Base-by-base conservation (phyloP, 1,284 basidiomycete species). In the Marasmius fiardii region DNA sequence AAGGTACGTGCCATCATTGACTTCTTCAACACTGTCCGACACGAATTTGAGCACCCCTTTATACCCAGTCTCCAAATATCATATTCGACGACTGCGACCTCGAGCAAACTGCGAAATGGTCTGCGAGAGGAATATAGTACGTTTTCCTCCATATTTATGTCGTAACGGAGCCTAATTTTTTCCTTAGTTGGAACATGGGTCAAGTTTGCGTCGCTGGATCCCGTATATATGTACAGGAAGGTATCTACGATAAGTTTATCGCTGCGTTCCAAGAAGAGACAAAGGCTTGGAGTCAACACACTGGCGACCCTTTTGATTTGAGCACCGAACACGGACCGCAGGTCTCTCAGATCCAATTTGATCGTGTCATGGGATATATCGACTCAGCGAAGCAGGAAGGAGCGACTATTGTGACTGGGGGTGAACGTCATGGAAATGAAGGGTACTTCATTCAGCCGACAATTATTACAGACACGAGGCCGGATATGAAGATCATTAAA, bases 171-270 rank as follows among this genome's bases (percentile, higher is more conserved):
- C 35, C 35, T 37, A 5, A 12, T 37, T 37, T 3, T 12, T 5
- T 37, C 35, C 2, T 37, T n/a, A 37, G 35, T n/a, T 37, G 12
- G 12, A 37, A 37, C 35, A 37, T 37, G 35, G 35, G 35, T 37
- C 12, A 37, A 37, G 12, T 37, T 11, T 37, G 35, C 5, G n/a
- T 37, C n/a, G 35, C 35, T 5, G 35, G 35, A 2, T 37, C 35
- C 5, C 35, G 35, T 11, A 37, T 37, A 2, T 37, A 12, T n/a
- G 35, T 37, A 3, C 35, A 37, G n/a, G 35, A 37, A 37, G 35
- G 35, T n/a, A 37, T 85, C 60, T 85, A 80, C 80, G 63, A 63
- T 41, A 61, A 69, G 7, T 78, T 81, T 60, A 60, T 63, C 1
- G 57, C 69, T 7, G 75, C 77, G 3, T 80, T 82, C 47, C 61